Base-by-base conservation (phyloP, 2,329 filamentous ascomycete genomes). In the Didymella segeticola region DNA sequence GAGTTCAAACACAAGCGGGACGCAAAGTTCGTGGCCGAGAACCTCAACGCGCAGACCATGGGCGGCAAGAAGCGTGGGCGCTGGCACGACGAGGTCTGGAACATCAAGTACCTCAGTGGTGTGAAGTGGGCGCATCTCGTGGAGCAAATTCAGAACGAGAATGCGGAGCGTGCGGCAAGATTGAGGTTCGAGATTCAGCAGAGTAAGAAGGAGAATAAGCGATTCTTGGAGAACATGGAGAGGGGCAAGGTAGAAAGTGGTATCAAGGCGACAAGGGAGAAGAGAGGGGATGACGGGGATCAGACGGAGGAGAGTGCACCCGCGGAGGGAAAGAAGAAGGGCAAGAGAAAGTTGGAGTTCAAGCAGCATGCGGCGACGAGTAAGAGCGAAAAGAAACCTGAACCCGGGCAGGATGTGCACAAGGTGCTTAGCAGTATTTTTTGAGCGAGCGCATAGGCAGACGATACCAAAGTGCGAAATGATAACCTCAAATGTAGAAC, bases 81-180 rank as follows among this genome's bases (percentile, higher is more conserved):
- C 71, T 96, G 93, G 77, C 86, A 89, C 64, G 91, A 96, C 71
- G 91, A 96, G 72, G 83, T 96, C 37, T 96, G 91, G 91, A 93
- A 89, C 65, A 78, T 95, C 58, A 83, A 89, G 56, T 96, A 96
- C 69, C 78, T 96, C 58, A 88, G 85, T 59, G 90, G 89, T 1
- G 93, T 95, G 78, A 95, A 93, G 75, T 96, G 91, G 91, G 79
- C 75, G 41, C 76, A 83, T 64, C 65, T 84, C 59, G 91, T 89
- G 51, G 88, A 90, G 72, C 89, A 93, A 76, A 92, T 93, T 62
- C 83, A 89, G 33, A 83, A 88, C 23, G 91, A 96, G 79, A 91
- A 93, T 70, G 90, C 90, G 5, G 90, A 93, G 75, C 79, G 90
- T 53, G 83, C 86, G 47, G 89, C 87, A 66, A 83, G 90, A 66